Percentiles rank a stretch among this genome's conserved stretches.
Evolutionary conservation across 1,284 basidiomycete species (phyloP).

Genomic region (Trichosporon inkin): DNA sequence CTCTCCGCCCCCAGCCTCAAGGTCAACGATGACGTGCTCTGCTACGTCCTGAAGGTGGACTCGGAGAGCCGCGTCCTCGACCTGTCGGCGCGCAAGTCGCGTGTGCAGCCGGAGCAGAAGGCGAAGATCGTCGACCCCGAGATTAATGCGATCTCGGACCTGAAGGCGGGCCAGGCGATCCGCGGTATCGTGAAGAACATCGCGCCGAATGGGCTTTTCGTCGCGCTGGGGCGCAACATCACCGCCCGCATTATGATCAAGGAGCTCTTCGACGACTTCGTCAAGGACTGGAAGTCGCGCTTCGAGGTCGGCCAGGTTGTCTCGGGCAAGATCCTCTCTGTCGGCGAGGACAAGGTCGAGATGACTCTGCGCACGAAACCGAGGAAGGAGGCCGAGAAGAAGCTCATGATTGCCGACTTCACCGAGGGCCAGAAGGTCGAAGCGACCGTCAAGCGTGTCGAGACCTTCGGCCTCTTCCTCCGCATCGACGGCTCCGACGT

Average conservation of each 20-base stretch:
- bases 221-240: constrained; percentile 72
- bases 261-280: constrained; percentile 84
- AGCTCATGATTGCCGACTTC: constrained; percentile 57
- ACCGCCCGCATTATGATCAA: constrained; percentile 91
- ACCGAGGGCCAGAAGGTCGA: constrained; percentile 69
- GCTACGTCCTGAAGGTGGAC: constrained; percentile 66
- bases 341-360: constrained; percentile 69
- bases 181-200: constrained; percentile 88
- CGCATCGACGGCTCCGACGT: constrained; percentile 77
- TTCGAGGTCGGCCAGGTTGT: constrained; percentile 82
- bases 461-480: constrained; percentile 89
- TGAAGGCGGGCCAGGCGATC: constrained; percentile 68
- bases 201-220: constrained; percentile 77
- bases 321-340: constrained; percentile 72
- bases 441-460: constrained; percentile 66
- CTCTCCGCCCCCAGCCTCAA: constrained; percentile 56
- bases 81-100: constrained; percentile 72
- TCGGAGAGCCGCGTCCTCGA: constrained; percentile 62
- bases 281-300: constrained; percentile 88
- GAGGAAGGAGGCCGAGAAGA: constrained; percentile 48
- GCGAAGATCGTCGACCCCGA: constrained; percentile 60
- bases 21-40: constrained; percentile 65
- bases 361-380: constrained; percentile 68
- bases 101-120: constrained; percentile 52
- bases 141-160: constrained; percentile 60